Evolutionary conservation across 192 early-diverging fungal genomes (phyloP).

Genomic region (Chytriomyces sp.): DNA sequence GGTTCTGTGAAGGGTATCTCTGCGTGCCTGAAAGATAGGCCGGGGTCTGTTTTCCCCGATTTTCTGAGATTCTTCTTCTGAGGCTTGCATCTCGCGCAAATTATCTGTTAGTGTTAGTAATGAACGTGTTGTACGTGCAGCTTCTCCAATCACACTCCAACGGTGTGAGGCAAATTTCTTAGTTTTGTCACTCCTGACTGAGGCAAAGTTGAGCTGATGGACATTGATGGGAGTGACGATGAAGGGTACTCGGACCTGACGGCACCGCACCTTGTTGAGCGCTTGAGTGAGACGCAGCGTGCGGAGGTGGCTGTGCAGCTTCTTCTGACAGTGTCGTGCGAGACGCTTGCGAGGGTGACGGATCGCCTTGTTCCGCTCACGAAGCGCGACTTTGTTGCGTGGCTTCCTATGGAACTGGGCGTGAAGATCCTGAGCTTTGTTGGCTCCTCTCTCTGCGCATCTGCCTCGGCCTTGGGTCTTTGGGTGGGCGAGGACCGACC

Average conservation of each 20-base stretch:
- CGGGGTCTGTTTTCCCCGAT: too few species aligned
- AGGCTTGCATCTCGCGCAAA: too few species aligned
- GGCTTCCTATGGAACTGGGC: constrained; percentile 75
- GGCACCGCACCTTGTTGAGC: neutral
- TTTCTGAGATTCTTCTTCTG: too few species aligned
- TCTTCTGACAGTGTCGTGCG: constrained; percentile 53
- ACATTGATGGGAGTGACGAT: neutral
- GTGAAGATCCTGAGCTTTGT: constrained; percentile 56
- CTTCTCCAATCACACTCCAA: too few species aligned
- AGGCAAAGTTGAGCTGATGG: too few species aligned
- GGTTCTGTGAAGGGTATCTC: too few species aligned
- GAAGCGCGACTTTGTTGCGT: constrained; percentile 56
- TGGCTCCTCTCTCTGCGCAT: constrained; percentile 57
- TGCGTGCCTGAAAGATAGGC: too few species aligned
- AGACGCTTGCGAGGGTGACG: constrained; percentile 46
- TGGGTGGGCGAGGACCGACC: too few species aligned
- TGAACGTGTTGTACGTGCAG: too few species aligned
- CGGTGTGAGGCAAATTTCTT: too few species aligned
- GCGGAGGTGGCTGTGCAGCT: constrained; percentile 60
- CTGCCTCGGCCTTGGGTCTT: neutral
- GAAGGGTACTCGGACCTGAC: neutral
- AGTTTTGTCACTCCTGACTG: too few species aligned
- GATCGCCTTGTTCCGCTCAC: constrained; percentile 53
- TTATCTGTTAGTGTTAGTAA: too few species aligned
- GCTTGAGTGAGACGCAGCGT: constrained; percentile 2